Evolutionary conservation across 257 asterid species (phyloP).

Genomic region (Eucommia ulmoides): DNA sequence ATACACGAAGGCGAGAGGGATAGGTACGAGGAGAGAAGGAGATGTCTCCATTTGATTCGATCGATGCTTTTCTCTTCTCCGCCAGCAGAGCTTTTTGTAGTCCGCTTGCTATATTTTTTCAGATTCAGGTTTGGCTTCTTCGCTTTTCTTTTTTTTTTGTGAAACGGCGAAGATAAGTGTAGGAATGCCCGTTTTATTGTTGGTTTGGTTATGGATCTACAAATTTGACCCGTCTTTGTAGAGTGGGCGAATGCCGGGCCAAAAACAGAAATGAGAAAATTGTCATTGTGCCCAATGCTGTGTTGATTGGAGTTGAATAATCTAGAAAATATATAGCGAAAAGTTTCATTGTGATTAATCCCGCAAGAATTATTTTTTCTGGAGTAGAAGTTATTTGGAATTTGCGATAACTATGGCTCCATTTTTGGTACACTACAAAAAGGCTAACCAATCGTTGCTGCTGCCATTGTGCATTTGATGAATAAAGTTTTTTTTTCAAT

Average conservation of each 20-base stretch:
- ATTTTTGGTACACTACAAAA: too few relatives aligned
- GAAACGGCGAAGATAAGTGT: not conserved
- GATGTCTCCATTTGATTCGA: conserved; percentile 50
- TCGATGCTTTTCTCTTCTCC: conserved; percentile 47
- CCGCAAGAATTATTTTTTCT: too few relatives aligned
- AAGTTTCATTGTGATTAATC: too few relatives aligned
- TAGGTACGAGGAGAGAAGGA: not conserved
- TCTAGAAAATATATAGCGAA: not conserved
- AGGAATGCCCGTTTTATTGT: not conserved
- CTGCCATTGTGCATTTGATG: too few relatives aligned
- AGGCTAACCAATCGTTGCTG: too few relatives aligned
- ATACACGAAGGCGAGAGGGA: not conserved
- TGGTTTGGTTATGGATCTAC: conserved; percentile 6
- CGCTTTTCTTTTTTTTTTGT: not conserved
- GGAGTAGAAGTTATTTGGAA: too few relatives aligned
- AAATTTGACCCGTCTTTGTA: conserved; percentile 5
- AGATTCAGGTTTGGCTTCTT: conserved; percentile 67
- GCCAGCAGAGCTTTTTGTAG: conserved; percentile 69
- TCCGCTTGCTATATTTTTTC: conserved; percentile 59
- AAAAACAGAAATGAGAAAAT: not conserved
- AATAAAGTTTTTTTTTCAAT: too few relatives aligned
- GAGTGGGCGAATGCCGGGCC: not conserved
- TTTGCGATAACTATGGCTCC: too few relatives aligned
- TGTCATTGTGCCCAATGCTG: not conserved
- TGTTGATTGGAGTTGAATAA: not conserved